A percentile compares a stretch with the other conserved stretches of the same genome.
phyloP scores from a whole-genome alignment of 1,284 basidiomycete genomes.

The Coniophora puteana region DNA sequence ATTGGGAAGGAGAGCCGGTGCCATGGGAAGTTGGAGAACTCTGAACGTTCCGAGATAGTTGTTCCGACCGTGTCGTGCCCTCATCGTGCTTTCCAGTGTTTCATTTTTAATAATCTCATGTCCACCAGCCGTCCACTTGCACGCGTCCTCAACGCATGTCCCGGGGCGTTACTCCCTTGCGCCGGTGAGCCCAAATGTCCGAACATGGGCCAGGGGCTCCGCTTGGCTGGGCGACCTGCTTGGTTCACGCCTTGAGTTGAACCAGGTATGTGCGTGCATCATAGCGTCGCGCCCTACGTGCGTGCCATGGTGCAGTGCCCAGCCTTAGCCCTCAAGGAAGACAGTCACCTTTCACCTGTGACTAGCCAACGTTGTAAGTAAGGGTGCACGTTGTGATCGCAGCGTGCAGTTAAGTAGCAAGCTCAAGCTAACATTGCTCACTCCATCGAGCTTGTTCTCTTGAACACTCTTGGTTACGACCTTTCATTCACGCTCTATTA shows the following conservation, averaged over 20 bases:
- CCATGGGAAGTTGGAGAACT: slow-evolving; percentile 76
- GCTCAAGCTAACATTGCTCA: slow-evolving; percentile 22
- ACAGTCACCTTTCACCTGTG: no score
- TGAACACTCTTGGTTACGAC: no score
- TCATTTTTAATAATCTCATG: no score
- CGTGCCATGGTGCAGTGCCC: no score
- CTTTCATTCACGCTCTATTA: no score
- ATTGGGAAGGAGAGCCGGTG: slow-evolving; percentile 78
- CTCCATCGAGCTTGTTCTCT: slow-evolving; percentile 42
- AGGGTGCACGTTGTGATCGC: slow-evolving; percentile 25
- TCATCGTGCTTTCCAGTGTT: slow-evolving; percentile 18
- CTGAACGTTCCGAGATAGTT: slow-evolving; percentile 32
- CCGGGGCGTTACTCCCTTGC: not conserved
- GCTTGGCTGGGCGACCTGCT: not conserved
- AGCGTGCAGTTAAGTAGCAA: slow-evolving; percentile 23
- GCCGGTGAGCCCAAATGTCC: slow-evolving; percentile 27
- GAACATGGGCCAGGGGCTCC: slow-evolving; percentile 20
- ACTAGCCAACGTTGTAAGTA: no score
- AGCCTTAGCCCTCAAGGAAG: no score
- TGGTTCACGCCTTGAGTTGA: no score
- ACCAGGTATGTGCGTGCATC: no score
- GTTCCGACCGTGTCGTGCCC: slow-evolving; percentile 17
- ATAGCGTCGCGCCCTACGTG: no score
- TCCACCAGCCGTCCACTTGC: slow-evolving; percentile 16
- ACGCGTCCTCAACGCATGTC: slow-evolving; percentile 12